Conservation (phyloP, 2,329 filamentous ascomycete genomes). For the Hypoxylon sp. region DNA sequence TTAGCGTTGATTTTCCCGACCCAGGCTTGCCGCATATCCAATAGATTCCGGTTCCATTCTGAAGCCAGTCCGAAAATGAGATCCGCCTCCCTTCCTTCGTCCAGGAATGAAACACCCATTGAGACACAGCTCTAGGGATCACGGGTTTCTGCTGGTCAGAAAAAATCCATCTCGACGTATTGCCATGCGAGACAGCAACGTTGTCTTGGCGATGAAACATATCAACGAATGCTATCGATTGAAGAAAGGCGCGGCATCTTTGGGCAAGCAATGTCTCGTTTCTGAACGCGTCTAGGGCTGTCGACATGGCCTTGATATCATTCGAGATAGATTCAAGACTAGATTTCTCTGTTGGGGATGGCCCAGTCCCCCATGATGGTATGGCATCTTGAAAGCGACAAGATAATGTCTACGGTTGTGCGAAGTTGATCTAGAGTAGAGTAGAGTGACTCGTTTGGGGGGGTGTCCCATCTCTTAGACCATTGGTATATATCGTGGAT, state of each 20-base stretch:
- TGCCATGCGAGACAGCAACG: neutral
- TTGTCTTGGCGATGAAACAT: neutral
- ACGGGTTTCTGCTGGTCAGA: neutral
- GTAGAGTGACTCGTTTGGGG: neutral
- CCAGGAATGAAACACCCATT: neutral
- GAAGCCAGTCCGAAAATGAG: slow-evolving; percentile 1
- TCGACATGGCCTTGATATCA: neutral
- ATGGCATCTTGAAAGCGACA: neutral
- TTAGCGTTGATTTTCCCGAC: slow-evolving; percentile 11
- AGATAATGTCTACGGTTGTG: neutral
- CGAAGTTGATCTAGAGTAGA: neutral
- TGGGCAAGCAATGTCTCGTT: neutral
- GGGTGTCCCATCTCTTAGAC: neutral
- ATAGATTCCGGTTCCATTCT: neutral
- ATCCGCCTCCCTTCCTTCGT: neutral
- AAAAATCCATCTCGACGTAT: neutral
- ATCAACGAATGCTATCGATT: neutral
- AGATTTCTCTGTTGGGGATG: neutral
- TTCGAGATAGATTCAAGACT: neutral
- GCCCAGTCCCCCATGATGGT: neutral
- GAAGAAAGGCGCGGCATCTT: neutral
- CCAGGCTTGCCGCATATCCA: slow-evolving; percentile 8
- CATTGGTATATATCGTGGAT: neutral
- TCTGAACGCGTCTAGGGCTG: neutral
- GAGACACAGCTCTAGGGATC: neutral